phyloP scores from a whole-genome alignment of 805 yeast species.

The Starmerella bombicola region DNA sequence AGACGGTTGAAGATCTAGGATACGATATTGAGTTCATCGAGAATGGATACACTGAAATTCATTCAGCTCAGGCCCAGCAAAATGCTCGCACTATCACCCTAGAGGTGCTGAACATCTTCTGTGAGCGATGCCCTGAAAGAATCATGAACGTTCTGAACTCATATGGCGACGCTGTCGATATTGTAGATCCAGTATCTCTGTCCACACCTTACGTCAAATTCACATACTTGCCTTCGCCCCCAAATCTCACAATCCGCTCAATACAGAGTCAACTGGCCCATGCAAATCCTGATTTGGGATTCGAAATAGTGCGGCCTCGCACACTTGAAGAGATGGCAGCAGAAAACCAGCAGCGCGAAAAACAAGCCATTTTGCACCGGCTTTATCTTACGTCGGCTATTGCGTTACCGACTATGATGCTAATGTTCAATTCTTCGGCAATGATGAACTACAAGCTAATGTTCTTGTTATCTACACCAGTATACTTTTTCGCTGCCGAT shows the following conservation, averaged over 20 bases:
- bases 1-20: slow-evolving; percentile 52
- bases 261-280: slow-evolving; percentile 40
- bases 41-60: slow-evolving; percentile 33
- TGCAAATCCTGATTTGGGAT: slow-evolving; percentile 37
- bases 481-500: slow-evolving; percentile 62
- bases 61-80: slow-evolving; percentile 34
- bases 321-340: slow-evolving; percentile 57
- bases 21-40: slow-evolving; percentile 43
- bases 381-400: slow-evolving; percentile 35
- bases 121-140: slow-evolving; percentile 54
- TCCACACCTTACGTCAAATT: slow-evolving; percentile 47
- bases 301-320: slow-evolving; percentile 41
- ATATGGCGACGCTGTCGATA: slow-evolving; percentile 46
- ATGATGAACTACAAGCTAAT: slow-evolving; percentile 36
- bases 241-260: slow-evolving; percentile 40
- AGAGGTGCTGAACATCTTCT: slow-evolving; percentile 52
- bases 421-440: slow-evolving; percentile 56
- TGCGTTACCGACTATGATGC: slow-evolving; percentile 45
- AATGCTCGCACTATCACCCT: slow-evolving; percentile 46
- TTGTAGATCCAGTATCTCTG: slow-evolving; percentile 44
- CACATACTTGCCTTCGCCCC: slow-evolving; percentile 50
- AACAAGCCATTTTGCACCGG: slow-evolving; percentile 37
- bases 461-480: slow-evolving; percentile 54
- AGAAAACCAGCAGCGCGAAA: slow-evolving; percentile 21
- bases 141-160: slow-evolving; percentile 39